Evolutionary conservation across 2,329 filamentous ascomycete genomes (phyloP), one percentile per base, ranked within the genome.

Genomic region (Venturia pyrina): DNA sequence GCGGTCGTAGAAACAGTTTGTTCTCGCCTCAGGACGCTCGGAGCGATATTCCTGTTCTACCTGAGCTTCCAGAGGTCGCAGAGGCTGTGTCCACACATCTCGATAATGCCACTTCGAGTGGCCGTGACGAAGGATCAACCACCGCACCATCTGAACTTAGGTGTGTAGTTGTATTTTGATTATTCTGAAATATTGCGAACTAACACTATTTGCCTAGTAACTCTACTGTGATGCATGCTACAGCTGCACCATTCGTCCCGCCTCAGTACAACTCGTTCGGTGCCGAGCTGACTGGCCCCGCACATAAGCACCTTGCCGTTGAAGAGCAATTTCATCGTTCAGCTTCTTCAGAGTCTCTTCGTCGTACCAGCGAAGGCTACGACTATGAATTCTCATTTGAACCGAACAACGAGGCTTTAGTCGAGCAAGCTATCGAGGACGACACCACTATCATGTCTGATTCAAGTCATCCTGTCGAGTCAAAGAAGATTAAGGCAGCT

Each of bases 11-110:
- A n/a, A 65, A 65, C 37, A 65, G 63, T 21, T n/a, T 53, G 13
- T 65, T 65, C 50, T 53, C 63, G 15, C 46, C 44, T 32, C 63
- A 65, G 19, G 63, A 65, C 41, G 63, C 63, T 57, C 3, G 63
- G 17, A 65, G 63, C 50, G 63, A 65, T 32, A 34, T 65, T 34
- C 63, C 63, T 46, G 60, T 28, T 6, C n/a, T 62, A 28, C 60
- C 37, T n/a, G 60, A 62, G 1, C 17, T 62, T n/a, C 34, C 37
- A 43, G 60, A 43, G 40, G 60, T 40, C 8, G 24, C 60, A 3
- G 37, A 62, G 17, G 57, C 57, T 40, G 15, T 59, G n/a, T 28
- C 28, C 28, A 28, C 28, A 28, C 28, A 28, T 28, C 28, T 4
- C 4, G 28, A 28, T 28, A 28, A 28, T 28, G 4, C 28, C 28